A percentile compares a stretch with the other conserved stretches of the same genome.
These are phyloP conservation scores for Russula compacta DNA, from an alignment of 768 basidiomycete genomes.

Conservation along the genomic window DNA sequence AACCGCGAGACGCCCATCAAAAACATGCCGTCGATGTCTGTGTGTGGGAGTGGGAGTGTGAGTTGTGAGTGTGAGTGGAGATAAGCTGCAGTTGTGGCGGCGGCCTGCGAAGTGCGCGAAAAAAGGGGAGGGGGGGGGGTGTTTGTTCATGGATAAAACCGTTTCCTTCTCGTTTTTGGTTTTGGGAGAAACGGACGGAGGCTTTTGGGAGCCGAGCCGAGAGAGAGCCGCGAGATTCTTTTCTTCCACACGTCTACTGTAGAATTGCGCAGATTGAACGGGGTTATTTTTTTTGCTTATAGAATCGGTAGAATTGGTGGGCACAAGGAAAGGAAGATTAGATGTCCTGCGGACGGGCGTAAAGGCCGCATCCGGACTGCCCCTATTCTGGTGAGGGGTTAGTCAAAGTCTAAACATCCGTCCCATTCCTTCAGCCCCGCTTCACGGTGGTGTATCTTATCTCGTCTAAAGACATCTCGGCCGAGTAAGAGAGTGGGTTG, in stretches of 20 bases:
- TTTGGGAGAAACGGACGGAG: not conserved
- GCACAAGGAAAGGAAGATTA: too few relatives aligned
- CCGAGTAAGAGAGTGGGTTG: not conserved
- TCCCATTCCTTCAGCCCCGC: not conserved
- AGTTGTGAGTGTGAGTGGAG: conserved; percentile 3
- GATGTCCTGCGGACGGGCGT: not conserved
- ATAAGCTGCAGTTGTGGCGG: not conserved
- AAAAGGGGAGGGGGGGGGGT: too few relatives aligned
- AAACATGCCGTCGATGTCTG: too few relatives aligned
- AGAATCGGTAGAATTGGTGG: too few relatives aligned
- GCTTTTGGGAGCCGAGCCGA: not conserved
- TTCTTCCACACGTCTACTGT: not conserved
- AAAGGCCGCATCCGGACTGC: conserved; percentile 6
- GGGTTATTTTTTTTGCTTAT: not conserved
- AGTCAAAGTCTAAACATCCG: not conserved
- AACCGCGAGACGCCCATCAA: not conserved
- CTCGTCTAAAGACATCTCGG: not conserved
- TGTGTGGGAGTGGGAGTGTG: too few relatives aligned
- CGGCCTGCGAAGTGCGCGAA: too few relatives aligned
- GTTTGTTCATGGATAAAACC: too few relatives aligned
- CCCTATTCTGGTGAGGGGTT: not conserved
- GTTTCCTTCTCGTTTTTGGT: not conserved
- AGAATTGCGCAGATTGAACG: conserved; percentile 7
- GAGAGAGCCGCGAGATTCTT: not conserved
- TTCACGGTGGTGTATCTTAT: not conserved